Base-by-base conservation (phyloP, 306 rosid genomes). In the Begonia loranthoides region DNA sequence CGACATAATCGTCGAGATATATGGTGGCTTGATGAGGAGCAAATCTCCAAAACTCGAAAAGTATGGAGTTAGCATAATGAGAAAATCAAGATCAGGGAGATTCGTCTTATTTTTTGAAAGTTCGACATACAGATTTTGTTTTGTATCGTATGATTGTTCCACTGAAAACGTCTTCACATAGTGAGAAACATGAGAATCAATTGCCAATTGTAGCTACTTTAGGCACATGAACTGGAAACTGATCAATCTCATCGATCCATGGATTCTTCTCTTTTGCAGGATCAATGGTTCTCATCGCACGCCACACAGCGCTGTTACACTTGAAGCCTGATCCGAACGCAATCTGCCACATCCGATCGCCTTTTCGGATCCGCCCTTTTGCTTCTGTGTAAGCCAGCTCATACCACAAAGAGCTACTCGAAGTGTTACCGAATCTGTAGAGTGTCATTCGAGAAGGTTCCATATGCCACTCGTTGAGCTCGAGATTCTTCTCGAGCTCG, bases 381-480 rank as follows among this genome's bases (percentile, higher is more conserved):
- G 95, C 80, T 43, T 88, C 96, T 0, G 79, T 15, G 58, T 87
- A 87, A 2, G 96, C 94, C 70, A 87, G 47, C 13, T 87, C 96
- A 21, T 88, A 88, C 97, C 97, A 88, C 70, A 88, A 22, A 0
- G 97, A 84, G 12, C 97, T 88, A 43, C 97, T 88, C 1, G 97
- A 88, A 17, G 94, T 88, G 66, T 88, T 88, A 0, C 96, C 96
- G 40, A 81, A 83, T 51, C 94, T 71, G 7, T 81, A 6, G 0
- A 88, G 80, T 0, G 96, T 88, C 96, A 88, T 88, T 33, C 96
- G 78, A 1, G 96, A 88, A 0, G 97, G 97, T 55, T 88, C 95
- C 97, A 88, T 79, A 5, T 88, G 87, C 89, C 93, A 88, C 3
- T 84, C 84, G n/a, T 58, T 60, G 19, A 88, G 77, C 9, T 79